Conservation (phyloP, 371 early-diverging fungal genomes). For the Syncephalis fuscata region DNA sequence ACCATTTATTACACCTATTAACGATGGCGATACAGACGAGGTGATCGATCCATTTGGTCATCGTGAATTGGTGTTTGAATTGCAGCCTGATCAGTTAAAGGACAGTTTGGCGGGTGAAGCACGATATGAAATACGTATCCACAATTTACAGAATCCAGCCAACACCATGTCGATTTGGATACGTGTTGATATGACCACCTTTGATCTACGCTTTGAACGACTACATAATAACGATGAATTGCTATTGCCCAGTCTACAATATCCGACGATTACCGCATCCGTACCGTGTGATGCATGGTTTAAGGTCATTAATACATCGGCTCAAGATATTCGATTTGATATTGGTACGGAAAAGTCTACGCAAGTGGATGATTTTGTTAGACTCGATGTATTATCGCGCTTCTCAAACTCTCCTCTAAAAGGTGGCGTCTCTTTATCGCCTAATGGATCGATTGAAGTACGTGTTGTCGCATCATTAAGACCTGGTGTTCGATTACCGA, state of each 20-base stretch:
- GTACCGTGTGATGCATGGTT: conserved; percentile 72
- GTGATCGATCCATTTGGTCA: conserved; percentile 26
- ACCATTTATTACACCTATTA: conserved; percentile 13
- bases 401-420: conserved; percentile 68
- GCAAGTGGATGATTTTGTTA: conserved; percentile 37
- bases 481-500: conserved; percentile 35
- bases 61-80: conserved; percentile 17
- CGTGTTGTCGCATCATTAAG: conserved; percentile 49
- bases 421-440: conserved; percentile 47
- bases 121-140: conserved; percentile 24
- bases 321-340: conserved; percentile 64
- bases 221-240: conserved; percentile 36
- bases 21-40: conserved; percentile 7
- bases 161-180: conserved; percentile 34
- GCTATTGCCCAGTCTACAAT: conserved; percentile 47
- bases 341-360: conserved; percentile 41
- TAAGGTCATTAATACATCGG: conserved; percentile 50
- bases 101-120: too few relatives aligned
- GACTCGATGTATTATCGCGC: conserved; percentile 57
- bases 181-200: conserved; percentile 41
- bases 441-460: conserved; percentile 55
- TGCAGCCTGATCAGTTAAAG: too few relatives aligned
- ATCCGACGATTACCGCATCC: conserved; percentile 37
- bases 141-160: conserved; percentile 46
- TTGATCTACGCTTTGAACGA: conserved; percentile 64